Conservation (phyloP, 495 filamentous ascomycete genomes). For the Penicillium soppii region DNA sequence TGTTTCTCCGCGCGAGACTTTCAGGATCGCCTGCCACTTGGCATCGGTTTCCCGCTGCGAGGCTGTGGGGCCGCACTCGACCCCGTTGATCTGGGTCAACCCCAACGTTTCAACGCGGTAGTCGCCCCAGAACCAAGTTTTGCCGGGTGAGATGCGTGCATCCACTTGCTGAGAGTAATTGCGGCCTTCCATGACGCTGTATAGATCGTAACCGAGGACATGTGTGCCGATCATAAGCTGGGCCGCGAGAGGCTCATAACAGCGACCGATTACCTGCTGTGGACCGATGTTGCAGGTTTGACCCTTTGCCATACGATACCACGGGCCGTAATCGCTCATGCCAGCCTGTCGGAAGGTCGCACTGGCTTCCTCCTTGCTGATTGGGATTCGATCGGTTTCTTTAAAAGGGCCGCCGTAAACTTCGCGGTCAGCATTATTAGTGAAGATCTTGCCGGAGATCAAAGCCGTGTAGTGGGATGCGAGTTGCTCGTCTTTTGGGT, state of each 20-base stretch:
- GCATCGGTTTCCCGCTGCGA: slow-evolving; percentile 36
- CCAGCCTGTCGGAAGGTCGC: slow-evolving; percentile 37
- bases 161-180: slow-evolving; percentile 44
- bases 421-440: slow-evolving; percentile 31
- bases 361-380: slow-evolving; percentile 32
- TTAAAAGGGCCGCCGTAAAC: slow-evolving; percentile 16
- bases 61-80: slow-evolving; percentile 44
- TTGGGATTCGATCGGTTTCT: slow-evolving; percentile 18
- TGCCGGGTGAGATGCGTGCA: slow-evolving; percentile 39
- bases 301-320: slow-evolving; percentile 46
- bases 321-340: slow-evolving; percentile 44
- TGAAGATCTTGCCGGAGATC: slow-evolving; percentile 52
- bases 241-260: slow-evolving; percentile 51
- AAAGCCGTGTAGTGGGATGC: slow-evolving; percentile 41
- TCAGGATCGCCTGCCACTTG: slow-evolving; percentile 46
- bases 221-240: slow-evolving; percentile 39
- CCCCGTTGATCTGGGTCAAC: slow-evolving; percentile 51
- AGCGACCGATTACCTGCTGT: slow-evolving; percentile 52
- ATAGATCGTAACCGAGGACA: slow-evolving; percentile 32
- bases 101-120: slow-evolving; percentile 53
- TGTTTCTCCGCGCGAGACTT: slow-evolving; percentile 16
- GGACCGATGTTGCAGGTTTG: slow-evolving; percentile 45
- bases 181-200: slow-evolving; percentile 39
- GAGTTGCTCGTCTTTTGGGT: slow-evolving; percentile 38
- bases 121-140: slow-evolving; percentile 59